phyloP scores from a whole-genome alignment of 2,329 filamentous ascomycete species.

The Colletotrichum higginsianum region DNA sequence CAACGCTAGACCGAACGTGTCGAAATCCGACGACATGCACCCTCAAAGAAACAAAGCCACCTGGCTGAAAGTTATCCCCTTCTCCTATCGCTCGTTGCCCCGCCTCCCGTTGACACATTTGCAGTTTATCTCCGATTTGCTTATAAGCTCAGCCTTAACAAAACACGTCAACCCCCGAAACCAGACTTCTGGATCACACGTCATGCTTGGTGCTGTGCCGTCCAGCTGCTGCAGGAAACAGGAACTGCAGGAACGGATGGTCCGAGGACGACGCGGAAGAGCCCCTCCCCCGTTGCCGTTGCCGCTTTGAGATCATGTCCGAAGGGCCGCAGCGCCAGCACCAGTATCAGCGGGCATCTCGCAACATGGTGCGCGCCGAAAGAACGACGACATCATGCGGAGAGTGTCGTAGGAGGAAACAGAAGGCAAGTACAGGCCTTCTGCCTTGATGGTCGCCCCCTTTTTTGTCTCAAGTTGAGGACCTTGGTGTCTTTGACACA shows the following conservation, averaged over 20 bases:
- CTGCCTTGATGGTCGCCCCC: neutral
- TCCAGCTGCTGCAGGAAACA: neutral
- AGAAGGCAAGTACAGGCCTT: constrained; percentile 58
- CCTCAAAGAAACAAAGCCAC: constrained; percentile 29
- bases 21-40: constrained; percentile 35
- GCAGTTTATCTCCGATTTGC: constrained; percentile 13
- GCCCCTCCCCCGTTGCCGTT: neutral
- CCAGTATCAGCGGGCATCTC: constrained; percentile 35
- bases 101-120: neutral
- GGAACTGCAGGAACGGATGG: constrained; percentile 16
- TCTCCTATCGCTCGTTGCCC: neutral
- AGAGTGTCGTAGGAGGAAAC: constrained; percentile 67
- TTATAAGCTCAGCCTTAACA: constrained; percentile 38
- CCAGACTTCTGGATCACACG: constrained; percentile 15
- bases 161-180: neutral
- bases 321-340: constrained; percentile 52
- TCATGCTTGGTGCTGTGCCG: constrained; percentile 18
- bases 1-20: constrained; percentile 37
- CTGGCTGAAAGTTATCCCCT: constrained; percentile 14
- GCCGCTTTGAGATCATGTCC: constrained; percentile 49
- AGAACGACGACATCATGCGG: constrained; percentile 61
- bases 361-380: constrained; percentile 48
- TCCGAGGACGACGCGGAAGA: constrained; percentile 12
- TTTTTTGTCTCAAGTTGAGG: neutral
- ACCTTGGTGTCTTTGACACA: neutral